These are phyloP conservation scores for Phytophthora quininea DNA, from an alignment of 352 stramenopile genomes.

Conservation along the genomic window DNA sequence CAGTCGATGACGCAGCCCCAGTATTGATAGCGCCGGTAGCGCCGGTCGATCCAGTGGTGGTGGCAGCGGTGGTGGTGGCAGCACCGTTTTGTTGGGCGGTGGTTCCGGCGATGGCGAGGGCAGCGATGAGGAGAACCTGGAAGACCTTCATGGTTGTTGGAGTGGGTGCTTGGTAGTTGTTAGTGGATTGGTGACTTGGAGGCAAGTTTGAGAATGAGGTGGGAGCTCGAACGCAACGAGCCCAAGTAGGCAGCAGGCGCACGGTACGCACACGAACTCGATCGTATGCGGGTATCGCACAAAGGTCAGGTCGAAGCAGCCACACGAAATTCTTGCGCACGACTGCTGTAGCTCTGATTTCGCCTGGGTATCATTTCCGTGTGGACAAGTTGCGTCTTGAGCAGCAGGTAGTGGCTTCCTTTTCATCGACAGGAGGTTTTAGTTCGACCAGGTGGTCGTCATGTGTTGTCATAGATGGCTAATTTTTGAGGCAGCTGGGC, in stretches of 20 bases:
- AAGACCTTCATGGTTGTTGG: conserved; percentile 19
- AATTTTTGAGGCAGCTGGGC: no score
- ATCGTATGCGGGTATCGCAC: neutral
- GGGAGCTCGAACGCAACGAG: neutral
- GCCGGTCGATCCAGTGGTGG: conserved; percentile 3
- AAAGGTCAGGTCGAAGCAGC: neutral
- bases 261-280: neutral
- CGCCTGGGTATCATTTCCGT: neutral
- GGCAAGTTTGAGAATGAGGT: conserved; percentile 6
- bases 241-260: no score
- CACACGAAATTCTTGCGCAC: neutral
- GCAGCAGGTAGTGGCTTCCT: conserved; percentile 4
- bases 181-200: neutral
- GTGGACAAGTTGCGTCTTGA: neutral
- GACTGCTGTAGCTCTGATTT: neutral
- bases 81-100: conserved; percentile 17
- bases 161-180: neutral
- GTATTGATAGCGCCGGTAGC: neutral
- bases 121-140: conserved; percentile 16
- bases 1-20: neutral
- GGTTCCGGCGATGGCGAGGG: conserved; percentile 24
- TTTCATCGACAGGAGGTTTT: conserved; percentile 1
- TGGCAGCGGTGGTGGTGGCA: conserved; percentile 3
- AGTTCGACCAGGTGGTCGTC: no score
- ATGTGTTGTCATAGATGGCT: no score